Percentiles rank a stretch among this genome's conserved stretches.
These are phyloP conservation scores for Blastomyces parvus DNA, from an alignment of 2,329 filamentous ascomycete genomes.

Conservation along the genomic window DNA sequence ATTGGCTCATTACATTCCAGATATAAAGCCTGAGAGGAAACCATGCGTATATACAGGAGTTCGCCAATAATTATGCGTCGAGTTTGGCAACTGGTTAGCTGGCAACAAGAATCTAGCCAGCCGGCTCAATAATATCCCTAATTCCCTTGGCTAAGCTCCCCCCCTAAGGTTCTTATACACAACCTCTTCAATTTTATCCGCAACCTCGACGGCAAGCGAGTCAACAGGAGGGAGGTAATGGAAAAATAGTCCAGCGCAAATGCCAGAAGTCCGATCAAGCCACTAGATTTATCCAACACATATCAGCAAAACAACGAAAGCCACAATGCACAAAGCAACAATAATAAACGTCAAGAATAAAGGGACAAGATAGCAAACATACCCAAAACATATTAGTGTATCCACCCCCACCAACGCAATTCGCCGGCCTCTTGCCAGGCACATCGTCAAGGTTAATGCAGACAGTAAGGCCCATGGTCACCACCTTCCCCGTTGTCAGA, in stretches of 20 bases:
- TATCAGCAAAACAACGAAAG: background rate
- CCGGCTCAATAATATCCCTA: background rate
- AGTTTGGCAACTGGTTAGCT: background rate
- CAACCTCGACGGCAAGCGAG: slow-evolving; percentile 1
- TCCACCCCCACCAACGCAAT: slow-evolving; percentile 7
- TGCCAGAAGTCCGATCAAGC: slow-evolving; percentile 8
- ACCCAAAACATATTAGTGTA: slow-evolving; percentile 11
- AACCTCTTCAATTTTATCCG: slow-evolving; percentile 8
- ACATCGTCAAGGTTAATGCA: slow-evolving; percentile 9
- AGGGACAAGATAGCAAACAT: background rate
- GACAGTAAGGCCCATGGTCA: slow-evolving; percentile 9
- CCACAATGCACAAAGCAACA: background rate
- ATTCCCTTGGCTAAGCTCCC: background rate
- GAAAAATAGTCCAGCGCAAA: slow-evolving; percentile 9
- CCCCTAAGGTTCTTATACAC: slow-evolving; percentile 2
- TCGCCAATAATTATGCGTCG: background rate
- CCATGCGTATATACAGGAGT: background rate
- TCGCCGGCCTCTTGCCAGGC: background rate
- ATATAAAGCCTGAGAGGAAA: background rate
- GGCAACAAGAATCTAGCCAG: background rate
- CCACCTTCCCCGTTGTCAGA: background rate
- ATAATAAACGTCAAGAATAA: background rate
- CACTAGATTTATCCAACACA: slow-evolving; percentile 3
- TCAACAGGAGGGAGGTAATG: slow-evolving; percentile 9
- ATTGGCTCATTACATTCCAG: background rate